phyloP scores from a whole-genome alignment of 257 asterid genomes.

The Lithospermum erythrorhizon region DNA sequence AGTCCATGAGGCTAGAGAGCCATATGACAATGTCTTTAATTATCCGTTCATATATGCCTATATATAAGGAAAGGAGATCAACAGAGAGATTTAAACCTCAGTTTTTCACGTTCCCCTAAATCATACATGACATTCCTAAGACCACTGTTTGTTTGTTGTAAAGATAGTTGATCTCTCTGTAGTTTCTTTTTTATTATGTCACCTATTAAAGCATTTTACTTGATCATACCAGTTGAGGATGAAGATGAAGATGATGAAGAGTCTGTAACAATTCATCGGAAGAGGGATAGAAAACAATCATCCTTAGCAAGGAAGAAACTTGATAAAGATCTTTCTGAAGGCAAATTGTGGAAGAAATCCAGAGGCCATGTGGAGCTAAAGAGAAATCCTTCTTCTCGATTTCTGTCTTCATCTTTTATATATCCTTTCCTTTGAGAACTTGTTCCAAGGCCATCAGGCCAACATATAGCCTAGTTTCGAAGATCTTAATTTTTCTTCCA shows the following conservation, averaged over 20 bases:
- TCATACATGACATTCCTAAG: background rate
- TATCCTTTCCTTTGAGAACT: too few relatives aligned
- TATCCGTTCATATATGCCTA: background rate
- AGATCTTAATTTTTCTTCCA: too few relatives aligned
- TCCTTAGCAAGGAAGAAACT: slow-evolving; percentile 27
- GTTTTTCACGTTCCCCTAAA: background rate
- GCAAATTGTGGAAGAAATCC: slow-evolving; percentile 54
- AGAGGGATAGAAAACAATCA: slow-evolving; percentile 35
- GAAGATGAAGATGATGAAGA: slow-evolving; percentile 33
- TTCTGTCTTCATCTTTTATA: background rate
- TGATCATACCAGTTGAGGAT: slow-evolving; percentile 24
- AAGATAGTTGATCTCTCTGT: background rate
- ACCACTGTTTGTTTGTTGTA: background rate
- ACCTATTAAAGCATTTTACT: too few relatives aligned
- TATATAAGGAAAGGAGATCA: background rate
- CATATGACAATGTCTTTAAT: background rate
- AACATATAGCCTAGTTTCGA: too few relatives aligned
- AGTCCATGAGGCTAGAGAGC: too few relatives aligned
- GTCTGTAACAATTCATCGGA: slow-evolving; percentile 24
- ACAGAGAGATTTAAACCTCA: background rate
- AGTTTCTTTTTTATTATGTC: too few relatives aligned
- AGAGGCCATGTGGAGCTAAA: slow-evolving; percentile 73
- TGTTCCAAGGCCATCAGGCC: too few relatives aligned
- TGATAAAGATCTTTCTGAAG: slow-evolving; percentile 33
- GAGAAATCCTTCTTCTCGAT: background rate